A percentile compares a stretch with the other conserved stretches of the same genome.
Conservation (phyloP, 2,329 filamentous ascomycete genomes). For the Fusarium nodosum region DNA sequence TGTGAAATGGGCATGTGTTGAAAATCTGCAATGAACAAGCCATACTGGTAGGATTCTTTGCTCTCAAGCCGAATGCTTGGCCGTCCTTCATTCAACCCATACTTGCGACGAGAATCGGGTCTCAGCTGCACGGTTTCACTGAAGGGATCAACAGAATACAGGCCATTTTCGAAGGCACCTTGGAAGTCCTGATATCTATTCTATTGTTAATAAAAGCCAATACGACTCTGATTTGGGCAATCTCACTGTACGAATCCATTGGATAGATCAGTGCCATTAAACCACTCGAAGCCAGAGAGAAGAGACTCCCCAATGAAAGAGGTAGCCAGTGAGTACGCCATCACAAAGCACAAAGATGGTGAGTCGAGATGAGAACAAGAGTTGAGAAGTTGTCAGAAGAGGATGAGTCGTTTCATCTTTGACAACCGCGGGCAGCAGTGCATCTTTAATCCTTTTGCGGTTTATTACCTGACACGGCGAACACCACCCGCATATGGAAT, state of each 20-base stretch:
- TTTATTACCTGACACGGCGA: constrained; percentile 24
- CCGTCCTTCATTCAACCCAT: constrained; percentile 58
- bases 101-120: constrained; percentile 59
- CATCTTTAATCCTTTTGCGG: constrained; percentile 41
- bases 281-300: constrained; percentile 65
- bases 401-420: constrained; percentile 17
- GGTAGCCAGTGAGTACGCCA: constrained; percentile 59
- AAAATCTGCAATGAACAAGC: constrained; percentile 79
- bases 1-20: constrained; percentile 78
- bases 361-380: constrained; percentile 21
- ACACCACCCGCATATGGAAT: constrained; percentile 40
- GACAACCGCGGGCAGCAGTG: constrained; percentile 22
- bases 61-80: constrained; percentile 76
- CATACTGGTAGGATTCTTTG: constrained; percentile 72
- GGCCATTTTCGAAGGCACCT: constrained; percentile 56
- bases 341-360: constrained; percentile 34
- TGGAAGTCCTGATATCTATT: constrained; percentile 60
- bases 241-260: constrained; percentile 76
- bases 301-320: constrained; percentile 61
- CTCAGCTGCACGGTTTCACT: constrained; percentile 61
- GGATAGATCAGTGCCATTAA: constrained; percentile 69
- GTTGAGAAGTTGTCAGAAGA: constrained; percentile 16
- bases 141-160: constrained; percentile 59
- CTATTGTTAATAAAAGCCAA: constrained; percentile 26
- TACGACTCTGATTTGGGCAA: constrained; percentile 41